These are phyloP conservation scores for Carex myosuroides DNA, from an alignment of 176 grass and related monocot genomes.

Conservation along the genomic window DNA sequence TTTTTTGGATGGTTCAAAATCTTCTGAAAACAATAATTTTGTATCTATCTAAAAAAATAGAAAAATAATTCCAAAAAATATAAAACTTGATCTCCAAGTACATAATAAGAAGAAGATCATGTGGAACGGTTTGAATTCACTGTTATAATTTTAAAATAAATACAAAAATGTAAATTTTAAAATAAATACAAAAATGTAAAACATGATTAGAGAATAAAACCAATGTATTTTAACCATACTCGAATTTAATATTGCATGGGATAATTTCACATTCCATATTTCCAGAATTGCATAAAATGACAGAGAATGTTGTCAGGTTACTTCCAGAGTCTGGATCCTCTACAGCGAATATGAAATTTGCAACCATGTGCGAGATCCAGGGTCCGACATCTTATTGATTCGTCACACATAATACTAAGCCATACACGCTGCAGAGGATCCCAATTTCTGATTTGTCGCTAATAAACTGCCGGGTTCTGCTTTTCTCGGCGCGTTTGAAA, in stretches of 20 bases:
- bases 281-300: neutral
- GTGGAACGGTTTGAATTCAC: accelerated
- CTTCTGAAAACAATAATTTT: too few species aligned
- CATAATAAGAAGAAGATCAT: too few species aligned
- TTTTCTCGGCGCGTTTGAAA: neutral
- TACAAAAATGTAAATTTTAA: too few species aligned
- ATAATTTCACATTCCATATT: neutral
- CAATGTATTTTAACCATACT: too few species aligned
- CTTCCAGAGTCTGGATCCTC: neutral
- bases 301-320: neutral
- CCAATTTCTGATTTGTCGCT: neutral
- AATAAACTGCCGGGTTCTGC: neutral
- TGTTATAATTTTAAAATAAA: too few species aligned
- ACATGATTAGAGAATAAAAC: too few species aligned
- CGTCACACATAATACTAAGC: neutral
- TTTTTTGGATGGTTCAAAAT: too few species aligned
- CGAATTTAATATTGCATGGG: too few species aligned
- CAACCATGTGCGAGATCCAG: neutral
- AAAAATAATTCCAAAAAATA: too few species aligned
- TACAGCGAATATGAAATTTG: neutral
- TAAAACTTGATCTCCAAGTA: too few species aligned
- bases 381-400: neutral
- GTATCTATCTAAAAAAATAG: too few species aligned
- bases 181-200: too few species aligned
- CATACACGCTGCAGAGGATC: neutral